Conservation (phyloP, 2,329 filamentous ascomycete genomes). For the Xylariaceae sp. region DNA sequence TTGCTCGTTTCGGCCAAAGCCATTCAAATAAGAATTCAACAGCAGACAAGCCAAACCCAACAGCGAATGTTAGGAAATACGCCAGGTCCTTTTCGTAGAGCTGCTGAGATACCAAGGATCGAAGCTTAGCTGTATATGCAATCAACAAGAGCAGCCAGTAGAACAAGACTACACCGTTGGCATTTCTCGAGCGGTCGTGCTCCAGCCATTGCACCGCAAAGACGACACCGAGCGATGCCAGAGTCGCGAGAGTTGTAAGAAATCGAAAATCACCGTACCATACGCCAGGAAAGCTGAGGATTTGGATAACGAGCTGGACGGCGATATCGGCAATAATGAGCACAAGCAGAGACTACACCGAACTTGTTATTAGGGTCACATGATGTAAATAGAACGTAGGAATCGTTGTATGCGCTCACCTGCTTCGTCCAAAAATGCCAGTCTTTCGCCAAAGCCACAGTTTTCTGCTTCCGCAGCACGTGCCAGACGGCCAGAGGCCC, state of each 20-base stretch:
- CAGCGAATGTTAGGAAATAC: constrained; percentile 74
- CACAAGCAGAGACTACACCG: constrained; percentile 27
- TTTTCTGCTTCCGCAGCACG: constrained; percentile 65
- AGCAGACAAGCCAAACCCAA: constrained; percentile 65
- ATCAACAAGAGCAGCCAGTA: constrained; percentile 89
- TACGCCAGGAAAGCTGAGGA: constrained; percentile 61
- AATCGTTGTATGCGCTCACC: constrained; percentile 47
- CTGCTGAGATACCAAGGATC: constrained; percentile 77
- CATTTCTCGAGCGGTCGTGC: constrained; percentile 74
- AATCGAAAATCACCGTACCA: constrained; percentile 83
- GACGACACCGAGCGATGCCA: constrained; percentile 69
- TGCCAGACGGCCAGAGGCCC: constrained; percentile 77
- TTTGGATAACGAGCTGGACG: constrained; percentile 72
- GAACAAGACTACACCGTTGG: constrained; percentile 83
- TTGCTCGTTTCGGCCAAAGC: constrained; percentile 75
- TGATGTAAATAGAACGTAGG: neutral
- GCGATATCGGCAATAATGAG: constrained; percentile 64
- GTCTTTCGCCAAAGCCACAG: constrained; percentile 68
- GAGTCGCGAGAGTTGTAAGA: constrained; percentile 70
- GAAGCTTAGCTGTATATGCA: constrained; percentile 74
- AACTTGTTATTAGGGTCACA: constrained; percentile 5
- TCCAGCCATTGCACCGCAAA: constrained; percentile 82
- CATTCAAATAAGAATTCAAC: constrained; percentile 77
- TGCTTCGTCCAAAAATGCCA: constrained; percentile 93
- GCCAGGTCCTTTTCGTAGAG: constrained; percentile 61